phyloP scores from a whole-genome alignment of 2,329 filamentous ascomycete genomes.

The Pseudocercospora pini-densiflorae region DNA sequence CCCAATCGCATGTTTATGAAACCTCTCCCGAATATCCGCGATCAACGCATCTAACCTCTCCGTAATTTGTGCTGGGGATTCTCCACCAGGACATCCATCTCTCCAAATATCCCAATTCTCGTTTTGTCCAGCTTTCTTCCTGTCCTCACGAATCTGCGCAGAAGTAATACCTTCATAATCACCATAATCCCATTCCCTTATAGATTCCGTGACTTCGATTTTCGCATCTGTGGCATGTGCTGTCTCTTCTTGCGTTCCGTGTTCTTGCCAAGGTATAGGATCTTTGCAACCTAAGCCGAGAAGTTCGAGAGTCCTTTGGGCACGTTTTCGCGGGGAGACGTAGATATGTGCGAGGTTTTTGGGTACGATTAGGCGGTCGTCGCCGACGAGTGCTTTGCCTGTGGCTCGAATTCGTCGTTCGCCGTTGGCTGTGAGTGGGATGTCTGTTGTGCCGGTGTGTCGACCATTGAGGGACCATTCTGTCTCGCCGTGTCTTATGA shows the following conservation, averaged over 20 bases:
- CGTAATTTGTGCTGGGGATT: constrained; percentile 72
- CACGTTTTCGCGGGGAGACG: constrained; percentile 82
- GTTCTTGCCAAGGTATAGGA: constrained; percentile 68
- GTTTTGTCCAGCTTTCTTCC: constrained; percentile 54
- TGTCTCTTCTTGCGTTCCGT: constrained; percentile 34
- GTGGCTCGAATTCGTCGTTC: constrained; percentile 62
- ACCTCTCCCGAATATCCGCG: constrained; percentile 66
- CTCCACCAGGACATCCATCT: constrained; percentile 81
- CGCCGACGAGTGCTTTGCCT: constrained; percentile 80
- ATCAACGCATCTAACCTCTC: constrained; percentile 76
- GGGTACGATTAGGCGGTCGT: constrained; percentile 83
- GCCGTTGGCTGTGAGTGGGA: constrained; percentile 81
- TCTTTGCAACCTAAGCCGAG: constrained; percentile 71
- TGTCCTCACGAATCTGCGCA: constrained; percentile 54
- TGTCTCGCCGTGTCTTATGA: constrained; percentile 85
- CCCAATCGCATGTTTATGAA: constrained; percentile 56
- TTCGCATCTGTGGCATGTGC: constrained; percentile 43
- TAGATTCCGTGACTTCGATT: constrained; percentile 55
- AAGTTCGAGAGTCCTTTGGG: constrained; percentile 88
- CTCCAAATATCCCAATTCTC: constrained; percentile 81
- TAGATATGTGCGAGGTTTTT: constrained; percentile 85
- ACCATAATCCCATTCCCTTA: constrained; percentile 68
- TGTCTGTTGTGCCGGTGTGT: constrained; percentile 83
- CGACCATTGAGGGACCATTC: constrained; percentile 87
- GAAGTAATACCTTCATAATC: constrained; percentile 63